Evolutionary conservation across 306 rosid genomes (phyloP), one percentile per base, ranked within the genome.

Genomic region (Cicer yamashitae): DNA sequence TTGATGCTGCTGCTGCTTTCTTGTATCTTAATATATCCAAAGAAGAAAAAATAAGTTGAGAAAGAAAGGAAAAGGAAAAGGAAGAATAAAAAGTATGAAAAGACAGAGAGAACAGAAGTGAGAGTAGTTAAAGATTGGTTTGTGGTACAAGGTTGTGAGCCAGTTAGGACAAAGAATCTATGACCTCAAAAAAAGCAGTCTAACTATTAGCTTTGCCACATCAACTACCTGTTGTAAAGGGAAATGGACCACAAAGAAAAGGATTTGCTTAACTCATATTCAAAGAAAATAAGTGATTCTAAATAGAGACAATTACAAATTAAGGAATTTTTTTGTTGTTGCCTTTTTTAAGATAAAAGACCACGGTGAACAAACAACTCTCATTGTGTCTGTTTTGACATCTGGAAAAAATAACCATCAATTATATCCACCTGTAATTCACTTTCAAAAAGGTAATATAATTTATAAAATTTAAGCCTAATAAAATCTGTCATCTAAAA

Each of bases 91-190:
- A 41, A 50, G 72, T 10, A 6, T 38, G 8, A 9, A 41, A 41
- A 74, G 62, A 10, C 50, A 52, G 38, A 65, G 52, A 10, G 40
- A 30, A 58, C 25, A 58, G 59, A 86, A 76, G 74, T 41, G 78
- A 67, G 69, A 45, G 75, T 46, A 72, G 84, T 67, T 67, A 75
- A 67, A 45, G 67, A 75, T 70, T 60, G 45, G 2, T 60, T 76
- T 77, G 63, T 64, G 77, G 80, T 66, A 62, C 64, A 58, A 74
- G 81, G 69, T 78, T 38, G 79, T 17, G 78, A 77, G 79, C 78
- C 90, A 88, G 83, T 82, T 67, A 72, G 86, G 89, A 83, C 87
- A 83, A 81, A 87, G 77, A 88, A 89, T 82, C 76, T 67, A 47
- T 78, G 83, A 80, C 86, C 86, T 82, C 74, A 70, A 70, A 87